phyloP scores from a whole-genome alignment of 129 eudicot genomes.

The Gnaphalium uliginosum region DNA sequence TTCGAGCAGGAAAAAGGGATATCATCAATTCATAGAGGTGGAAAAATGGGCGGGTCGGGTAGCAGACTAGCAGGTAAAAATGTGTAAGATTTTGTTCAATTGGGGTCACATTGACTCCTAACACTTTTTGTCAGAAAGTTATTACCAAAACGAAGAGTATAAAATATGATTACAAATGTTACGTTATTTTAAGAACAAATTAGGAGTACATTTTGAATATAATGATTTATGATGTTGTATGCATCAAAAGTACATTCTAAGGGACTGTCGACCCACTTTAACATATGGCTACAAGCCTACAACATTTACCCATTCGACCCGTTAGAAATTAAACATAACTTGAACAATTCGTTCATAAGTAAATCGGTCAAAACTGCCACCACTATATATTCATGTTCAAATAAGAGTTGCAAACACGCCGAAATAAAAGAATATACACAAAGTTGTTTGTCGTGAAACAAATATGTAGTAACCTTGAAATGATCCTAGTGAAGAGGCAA shows the following conservation, averaged over 20 bases:
- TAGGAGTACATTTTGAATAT: not conserved
- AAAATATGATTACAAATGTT: not conserved
- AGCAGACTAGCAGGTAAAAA: not conserved
- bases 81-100: not conserved
- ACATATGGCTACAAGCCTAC: too few relatives aligned
- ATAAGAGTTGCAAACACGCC: constrained; percentile 5
- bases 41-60: not conserved
- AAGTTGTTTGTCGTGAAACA: not conserved
- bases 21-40: not conserved
- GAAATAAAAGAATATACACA: not conserved
- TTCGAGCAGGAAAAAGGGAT: constrained; percentile 1
- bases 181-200: not conserved
- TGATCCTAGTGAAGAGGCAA: constrained; percentile 71
- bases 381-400: not conserved
- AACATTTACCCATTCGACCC: not conserved
- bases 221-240: not conserved
- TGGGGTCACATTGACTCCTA: not conserved
- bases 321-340: not conserved
- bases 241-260: not conserved
- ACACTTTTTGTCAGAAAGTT: not conserved
- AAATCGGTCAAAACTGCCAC: not conserved
- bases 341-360: not conserved
- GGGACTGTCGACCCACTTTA: not conserved
- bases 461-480: constrained; percentile 59
- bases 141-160: not conserved